These are phyloP conservation scores for Huntiella bhutanensis DNA, from an alignment of 2,329 filamentous ascomycete genomes.

Conservation along the genomic window DNA sequence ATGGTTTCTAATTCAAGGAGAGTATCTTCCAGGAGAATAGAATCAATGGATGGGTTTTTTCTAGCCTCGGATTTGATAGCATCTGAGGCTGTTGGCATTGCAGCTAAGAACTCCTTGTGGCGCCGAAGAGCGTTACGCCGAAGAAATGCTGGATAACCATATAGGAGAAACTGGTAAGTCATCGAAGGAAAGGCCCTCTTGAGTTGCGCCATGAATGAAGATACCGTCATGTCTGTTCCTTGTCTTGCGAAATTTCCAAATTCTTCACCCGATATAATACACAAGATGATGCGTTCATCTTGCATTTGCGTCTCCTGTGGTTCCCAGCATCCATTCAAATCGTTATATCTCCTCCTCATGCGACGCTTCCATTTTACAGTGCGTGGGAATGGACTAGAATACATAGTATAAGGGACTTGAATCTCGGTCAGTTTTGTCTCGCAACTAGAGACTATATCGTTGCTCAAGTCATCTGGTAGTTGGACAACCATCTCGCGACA, in stretches of 20 bases:
- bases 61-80: conserved; percentile 12
- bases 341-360: conserved; percentile 42
- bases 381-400: conserved; percentile 27
- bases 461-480: conserved; percentile 37
- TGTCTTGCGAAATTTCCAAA: conserved; percentile 25
- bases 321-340: conserved; percentile 43
- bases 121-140: conserved; percentile 47
- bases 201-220: conserved; percentile 18
- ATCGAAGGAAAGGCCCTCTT: conserved; percentile 31
- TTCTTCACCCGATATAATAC: conserved; percentile 41
- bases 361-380: conserved; percentile 53
- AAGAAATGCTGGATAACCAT: conserved; percentile 48
- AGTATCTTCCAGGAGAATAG: conserved; percentile 51
- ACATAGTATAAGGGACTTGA: conserved; percentile 26
- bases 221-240: conserved; percentile 16
- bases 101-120: conserved; percentile 48
- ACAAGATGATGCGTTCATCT: conserved; percentile 42
- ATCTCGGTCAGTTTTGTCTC: conserved; percentile 31
- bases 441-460: conserved; percentile 26
- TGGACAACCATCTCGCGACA: conserved; percentile 65
- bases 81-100: conserved; percentile 24
- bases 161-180: conserved; percentile 50
- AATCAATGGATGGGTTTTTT: conserved; percentile 28
- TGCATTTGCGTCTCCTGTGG: conserved; percentile 33
- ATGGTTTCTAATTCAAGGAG: conserved; percentile 50